Base-by-base conservation (phyloP, 2,329 filamentous ascomycete genomes). In the Fusarium luffae region DNA sequence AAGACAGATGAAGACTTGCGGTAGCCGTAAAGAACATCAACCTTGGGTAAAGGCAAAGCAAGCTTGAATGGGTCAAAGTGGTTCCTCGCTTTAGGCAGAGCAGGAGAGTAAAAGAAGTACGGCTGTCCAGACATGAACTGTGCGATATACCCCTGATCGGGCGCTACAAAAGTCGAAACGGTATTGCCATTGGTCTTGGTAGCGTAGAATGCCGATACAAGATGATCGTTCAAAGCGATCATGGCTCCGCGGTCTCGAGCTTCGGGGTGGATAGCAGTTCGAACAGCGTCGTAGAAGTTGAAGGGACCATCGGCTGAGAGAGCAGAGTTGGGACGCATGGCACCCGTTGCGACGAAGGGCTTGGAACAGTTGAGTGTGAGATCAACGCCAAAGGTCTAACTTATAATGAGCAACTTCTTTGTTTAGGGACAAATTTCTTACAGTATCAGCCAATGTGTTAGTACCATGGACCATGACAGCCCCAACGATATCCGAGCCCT, bases 121-220 rank as follows among this genome's bases (percentile, higher is more conserved):
- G 85, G 85, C 8, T 83, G 79, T n/a, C 85, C 81, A 47, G 84
- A 83, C 61, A 87, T 81, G 71, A 88, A 67, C 2, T 48, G 52
- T 4, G 65, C 68, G 2, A 72, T 30, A 7, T 57, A 61, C 1
- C 86, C 85, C 71, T 82, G 80, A 76, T 89, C 87, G 14, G 79
- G 77, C 0, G 84, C 80, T 70, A 83, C 84, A 82, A 90, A 89
- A 3, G 87, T 89, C 68, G 89, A 87, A 30, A 88, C 79, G 0
- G 48, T 82, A 75, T 89, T 89, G 25, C 86, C 85, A 66, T 89
- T 86, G n/a, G 83, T 87, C 77, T 89, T 89, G 48, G 85, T 86
- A 4, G 81, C 84, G 76, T 86, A 89, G 74, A 83, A 88, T 16
- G 86, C 85, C 2, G 67, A 74, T 11, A 82, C 81, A 58, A 89